These are phyloP conservation scores for Sclerotinia sclerotiorum DNA, from an alignment of 2,329 filamentous ascomycete genomes.

Conservation along the genomic window DNA sequence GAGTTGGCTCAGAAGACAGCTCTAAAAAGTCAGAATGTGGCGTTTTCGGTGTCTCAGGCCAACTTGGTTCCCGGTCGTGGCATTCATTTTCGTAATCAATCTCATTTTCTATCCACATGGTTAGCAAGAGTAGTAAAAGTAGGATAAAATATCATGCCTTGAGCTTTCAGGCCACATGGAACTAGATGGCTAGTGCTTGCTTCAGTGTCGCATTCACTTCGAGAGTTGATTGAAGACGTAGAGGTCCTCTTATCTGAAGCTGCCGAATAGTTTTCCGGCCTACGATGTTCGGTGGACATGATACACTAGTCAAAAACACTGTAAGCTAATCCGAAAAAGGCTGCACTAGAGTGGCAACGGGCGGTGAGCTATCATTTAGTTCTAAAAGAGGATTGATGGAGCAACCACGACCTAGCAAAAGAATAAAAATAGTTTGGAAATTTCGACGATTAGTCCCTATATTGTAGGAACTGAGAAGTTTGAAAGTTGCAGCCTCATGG, in stretches of 20 bases:
- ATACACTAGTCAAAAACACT: too few species aligned
- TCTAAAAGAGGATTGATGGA: too few species aligned
- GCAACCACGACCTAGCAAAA: too few species aligned
- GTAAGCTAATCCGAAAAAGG: too few species aligned
- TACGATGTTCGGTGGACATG: not conserved
- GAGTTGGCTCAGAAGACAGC: not conserved
- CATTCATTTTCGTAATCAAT: not conserved
- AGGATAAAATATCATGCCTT: not conserved
- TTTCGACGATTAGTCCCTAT: too few species aligned
- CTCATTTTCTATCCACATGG: not conserved
- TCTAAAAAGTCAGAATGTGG: not conserved
- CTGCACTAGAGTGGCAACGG: too few species aligned
- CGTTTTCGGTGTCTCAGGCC: too few species aligned
- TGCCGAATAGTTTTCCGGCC: not conserved
- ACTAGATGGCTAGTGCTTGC: not conserved
- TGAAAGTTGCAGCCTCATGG: too few species aligned
- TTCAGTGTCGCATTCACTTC: not conserved
- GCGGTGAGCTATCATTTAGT: too few species aligned
- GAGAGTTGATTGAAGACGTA: not conserved
- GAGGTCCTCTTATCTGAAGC: not conserved
- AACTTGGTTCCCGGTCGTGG: not conserved
- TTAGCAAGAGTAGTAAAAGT: not conserved
- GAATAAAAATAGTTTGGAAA: too few species aligned
- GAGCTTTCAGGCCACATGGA: not conserved
- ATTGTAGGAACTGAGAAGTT: too few species aligned